Evolutionary conservation across 2,329 filamentous ascomycete species (phyloP), one percentile per base, ranked within the genome.

Genomic region (Capronia americana): DNA sequence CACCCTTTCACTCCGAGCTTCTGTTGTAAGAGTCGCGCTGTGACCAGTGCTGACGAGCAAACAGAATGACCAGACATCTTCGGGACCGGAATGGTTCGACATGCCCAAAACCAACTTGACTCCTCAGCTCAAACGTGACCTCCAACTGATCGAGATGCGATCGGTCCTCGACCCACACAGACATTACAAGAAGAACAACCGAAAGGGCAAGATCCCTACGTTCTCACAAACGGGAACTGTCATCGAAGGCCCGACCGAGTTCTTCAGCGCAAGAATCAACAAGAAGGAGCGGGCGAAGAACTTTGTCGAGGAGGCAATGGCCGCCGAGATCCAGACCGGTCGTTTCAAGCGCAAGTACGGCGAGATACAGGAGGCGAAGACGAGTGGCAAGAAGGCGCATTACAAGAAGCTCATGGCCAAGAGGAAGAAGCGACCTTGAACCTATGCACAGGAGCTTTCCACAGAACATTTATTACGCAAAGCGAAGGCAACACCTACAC

Each of bases 211-310:
- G 67, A 80, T 90, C 0, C 95, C 95, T 0, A 88, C 92, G 68
- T 98, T 91, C 76, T 96, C 91, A 23, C 92, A 96, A 74, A 87
- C 97, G 30, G 95, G 94, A 64, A 94, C 92, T 5, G 87, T 99
- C 66, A 86, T 97, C 63, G 90, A 96, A 74, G 93, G 93, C 0
- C 89, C 93, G 1, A 93, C 92, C 0, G 94, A 98, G 75, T 97
- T 90, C 80, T 92, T 89, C 82, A 93, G 86, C 75, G 86, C 88
- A 23, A 88, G 94, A 63, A 84, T 98, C 68, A 88, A 89, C 64
- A 94, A 93, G 78, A 96, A 92, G 79, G 92, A 98, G 73, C 87
- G 92, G 72, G 96, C 96, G 82, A 86, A 86, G 73, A 97, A 91
- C 0, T 88, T 99, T 64, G 87, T 95, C 1, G 92, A 96, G 70